A percentile compares a stretch with the other conserved stretches of the same genome.
phyloP scores from a whole-genome alignment of 2,329 filamentous ascomycete species.

The Hymenoscyphus fraxineus region DNA sequence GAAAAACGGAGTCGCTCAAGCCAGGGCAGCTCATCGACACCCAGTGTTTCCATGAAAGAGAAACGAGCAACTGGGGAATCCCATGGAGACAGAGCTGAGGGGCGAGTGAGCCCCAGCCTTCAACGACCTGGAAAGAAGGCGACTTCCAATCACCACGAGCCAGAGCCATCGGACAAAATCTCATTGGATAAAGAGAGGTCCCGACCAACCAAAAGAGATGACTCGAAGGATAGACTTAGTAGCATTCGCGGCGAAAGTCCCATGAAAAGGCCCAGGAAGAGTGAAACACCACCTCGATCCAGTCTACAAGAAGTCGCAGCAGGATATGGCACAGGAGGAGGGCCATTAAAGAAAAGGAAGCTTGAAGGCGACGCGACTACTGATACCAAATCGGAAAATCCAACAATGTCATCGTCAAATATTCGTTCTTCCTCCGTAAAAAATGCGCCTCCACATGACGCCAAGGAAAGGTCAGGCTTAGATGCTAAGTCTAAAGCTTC shows the following conservation, averaged over 20 bases:
- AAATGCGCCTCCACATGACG: conserved; percentile 22
- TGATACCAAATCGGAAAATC: conserved; percentile 24
- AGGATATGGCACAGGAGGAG: conserved; percentile 52
- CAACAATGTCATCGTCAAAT: conserved; percentile 30
- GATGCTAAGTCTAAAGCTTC: conserved; percentile 19
- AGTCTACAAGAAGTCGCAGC: conserved; percentile 40
- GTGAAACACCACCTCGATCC: conserved; percentile 52
- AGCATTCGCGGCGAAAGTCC: conserved; percentile 47
- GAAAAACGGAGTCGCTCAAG: conserved; percentile 52
- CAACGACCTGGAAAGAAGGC: conserved; percentile 20
- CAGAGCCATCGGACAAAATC: conserved; percentile 26
- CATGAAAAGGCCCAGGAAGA: conserved; percentile 56
- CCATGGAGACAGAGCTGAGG: conserved; percentile 49
- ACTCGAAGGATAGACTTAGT: conserved; percentile 52
- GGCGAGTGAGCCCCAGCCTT: conserved; percentile 24
- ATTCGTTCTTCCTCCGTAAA: conserved; percentile 22
- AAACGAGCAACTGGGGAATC: conserved; percentile 40
- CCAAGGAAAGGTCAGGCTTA: conserved; percentile 14
- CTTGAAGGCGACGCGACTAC: conserved; percentile 46
- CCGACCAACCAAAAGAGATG: conserved; percentile 58
- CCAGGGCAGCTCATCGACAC: conserved; percentile 52
- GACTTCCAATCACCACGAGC: conserved; percentile 17
- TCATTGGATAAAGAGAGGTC: conserved; percentile 44
- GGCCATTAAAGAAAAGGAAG: conserved; percentile 52
- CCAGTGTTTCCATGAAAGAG: conserved; percentile 49